phyloP scores from a whole-genome alignment of 2,329 filamentous ascomycete species.

The Fusarium chaquense region DNA sequence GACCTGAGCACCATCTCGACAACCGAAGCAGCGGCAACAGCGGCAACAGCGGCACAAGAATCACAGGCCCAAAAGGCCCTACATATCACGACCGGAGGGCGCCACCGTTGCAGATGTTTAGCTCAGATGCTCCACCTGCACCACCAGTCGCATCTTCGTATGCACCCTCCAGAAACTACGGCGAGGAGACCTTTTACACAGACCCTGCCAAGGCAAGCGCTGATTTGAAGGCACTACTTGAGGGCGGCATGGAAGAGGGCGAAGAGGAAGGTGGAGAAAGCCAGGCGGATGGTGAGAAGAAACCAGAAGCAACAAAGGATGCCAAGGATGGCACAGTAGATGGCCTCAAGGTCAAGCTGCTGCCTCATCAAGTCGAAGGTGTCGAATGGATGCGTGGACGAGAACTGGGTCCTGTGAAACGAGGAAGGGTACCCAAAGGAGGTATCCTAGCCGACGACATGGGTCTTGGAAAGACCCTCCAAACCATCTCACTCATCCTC shows the following conservation, averaged over 20 bases:
- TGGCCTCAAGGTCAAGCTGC: slow-evolving; percentile 86
- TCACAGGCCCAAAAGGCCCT: slow-evolving; percentile 62
- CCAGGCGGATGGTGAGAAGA: slow-evolving; percentile 41
- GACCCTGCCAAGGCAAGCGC: slow-evolving; percentile 78
- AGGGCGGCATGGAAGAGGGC: slow-evolving; percentile 81
- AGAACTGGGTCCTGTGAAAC: slow-evolving; percentile 87
- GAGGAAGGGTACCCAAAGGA: slow-evolving; percentile 84
- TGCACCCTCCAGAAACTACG: slow-evolving; percentile 39
- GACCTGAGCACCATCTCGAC: slow-evolving; percentile 69
- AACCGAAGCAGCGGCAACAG: slow-evolving; percentile 41
- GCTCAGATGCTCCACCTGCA: slow-evolving; percentile 51
- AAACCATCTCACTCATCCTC: slow-evolving; percentile 89
- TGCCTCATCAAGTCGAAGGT: slow-evolving; percentile 95
- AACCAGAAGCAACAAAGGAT: slow-evolving; percentile 45
- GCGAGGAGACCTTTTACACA: slow-evolving; percentile 71
- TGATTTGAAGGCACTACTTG: slow-evolving; percentile 84
- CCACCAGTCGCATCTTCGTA: slow-evolving; percentile 24
- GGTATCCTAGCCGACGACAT: slow-evolving; percentile 97
- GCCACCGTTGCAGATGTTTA: slow-evolving; percentile 62
- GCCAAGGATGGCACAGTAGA: slow-evolving; percentile 70
- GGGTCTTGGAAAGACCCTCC: slow-evolving; percentile 96
- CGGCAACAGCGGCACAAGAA: slow-evolving; percentile 55
- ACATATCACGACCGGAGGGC: slow-evolving; percentile 61
- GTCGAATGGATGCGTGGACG: slow-evolving; percentile 96
- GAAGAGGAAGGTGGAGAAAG: slow-evolving; percentile 60